Evolutionary conservation across 768 basidiomycete species (phyloP), one percentile per base, ranked within the genome.

Genomic region (Terana coerulea): DNA sequence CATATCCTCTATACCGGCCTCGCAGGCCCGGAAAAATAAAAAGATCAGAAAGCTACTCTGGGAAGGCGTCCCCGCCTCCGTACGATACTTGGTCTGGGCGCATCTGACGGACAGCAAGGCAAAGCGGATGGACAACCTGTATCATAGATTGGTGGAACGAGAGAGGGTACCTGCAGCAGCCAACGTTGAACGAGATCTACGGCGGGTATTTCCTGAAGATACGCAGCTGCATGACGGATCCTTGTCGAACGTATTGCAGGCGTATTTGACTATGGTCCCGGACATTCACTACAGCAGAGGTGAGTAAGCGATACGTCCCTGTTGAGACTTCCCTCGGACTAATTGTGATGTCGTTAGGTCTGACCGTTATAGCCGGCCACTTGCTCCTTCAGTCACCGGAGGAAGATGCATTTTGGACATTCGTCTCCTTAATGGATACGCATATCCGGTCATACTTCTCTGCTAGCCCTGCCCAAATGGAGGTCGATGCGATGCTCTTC

Each of bases 381-480:
- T 68, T 92, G 40, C 68, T 92, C 0, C 67, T 86, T 8, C 81
- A 87, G 41, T 80, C 88, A 0, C 91, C 90, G 0, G 90, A 93
- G 56, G 91, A 93, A 63, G 91, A 93, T 57, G 90, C 88, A 0
- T 93, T 93, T 65, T 93, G 90, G 90, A 91, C 88, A 17, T 91
- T 92, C 62, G 76, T 88, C 1, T 89, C 88, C 2, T 69, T 92
- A 56, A 93, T 93, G 90, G 88, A 92, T 58, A 77, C 79, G 1
- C 83, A 91, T 57, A 71, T 91, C n/a, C 84, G 90, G 1, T 73
- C 83, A 0, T 91, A 91, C 64, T 93, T 90, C 62, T 79, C 84
- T 31, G 61, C 75, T 3, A 75, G 68, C 44, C 69, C 75, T 1
- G 72, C 75, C 2, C 87, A 89, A 63, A 69, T 90, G 49, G 89